Conservation (phyloP, 1,284 basidiomycete species). For the Quambalaria eucalypti region DNA sequence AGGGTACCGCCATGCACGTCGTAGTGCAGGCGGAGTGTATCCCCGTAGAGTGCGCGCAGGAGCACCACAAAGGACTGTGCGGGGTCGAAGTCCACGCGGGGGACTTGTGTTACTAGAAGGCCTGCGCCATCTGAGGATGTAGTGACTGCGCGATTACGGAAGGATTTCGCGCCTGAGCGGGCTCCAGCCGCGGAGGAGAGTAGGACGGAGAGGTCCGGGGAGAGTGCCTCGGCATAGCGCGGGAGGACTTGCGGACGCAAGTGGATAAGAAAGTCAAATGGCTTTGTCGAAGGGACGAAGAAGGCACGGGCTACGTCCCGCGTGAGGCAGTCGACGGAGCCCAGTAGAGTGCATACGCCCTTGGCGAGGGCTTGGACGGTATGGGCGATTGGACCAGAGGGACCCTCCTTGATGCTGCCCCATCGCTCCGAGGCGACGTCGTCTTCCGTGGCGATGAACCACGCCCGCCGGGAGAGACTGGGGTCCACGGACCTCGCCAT, state of each 20-base stretch:
- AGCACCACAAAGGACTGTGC: conserved; percentile 59
- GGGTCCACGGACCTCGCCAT: conserved; percentile 48
- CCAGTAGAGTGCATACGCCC: conserved; percentile 20
- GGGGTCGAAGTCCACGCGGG: conserved; percentile 60
- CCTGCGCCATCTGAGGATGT: no score
- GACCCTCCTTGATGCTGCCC: conserved; percentile 50
- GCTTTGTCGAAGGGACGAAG: conserved; percentile 70
- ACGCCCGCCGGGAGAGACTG: conserved; percentile 49
- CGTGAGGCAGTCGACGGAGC: conserved; percentile 25
- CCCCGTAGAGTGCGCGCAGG: conserved; percentile 61
- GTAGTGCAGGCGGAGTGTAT: conserved; percentile 74
- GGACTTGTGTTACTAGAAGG: not conserved
- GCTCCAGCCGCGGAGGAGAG: not conserved
- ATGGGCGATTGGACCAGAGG: conserved; percentile 27
- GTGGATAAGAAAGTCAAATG: conserved; percentile 78
- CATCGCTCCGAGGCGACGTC: conserved; percentile 69
- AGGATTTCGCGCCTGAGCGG: not conserved
- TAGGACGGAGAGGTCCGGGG: not conserved
- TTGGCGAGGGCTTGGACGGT: conserved; percentile 27
- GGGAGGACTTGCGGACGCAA: conserved; percentile 61
- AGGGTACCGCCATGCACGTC: conserved; percentile 68
- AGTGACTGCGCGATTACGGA: not conserved
- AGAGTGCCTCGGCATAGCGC: conserved; percentile 57
- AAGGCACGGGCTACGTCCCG: conserved; percentile 54
- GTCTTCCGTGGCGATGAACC: conserved; percentile 71